phyloP scores from a whole-genome alignment of 2,329 filamentous ascomycete species.

The Fusarium subglutinans region DNA sequence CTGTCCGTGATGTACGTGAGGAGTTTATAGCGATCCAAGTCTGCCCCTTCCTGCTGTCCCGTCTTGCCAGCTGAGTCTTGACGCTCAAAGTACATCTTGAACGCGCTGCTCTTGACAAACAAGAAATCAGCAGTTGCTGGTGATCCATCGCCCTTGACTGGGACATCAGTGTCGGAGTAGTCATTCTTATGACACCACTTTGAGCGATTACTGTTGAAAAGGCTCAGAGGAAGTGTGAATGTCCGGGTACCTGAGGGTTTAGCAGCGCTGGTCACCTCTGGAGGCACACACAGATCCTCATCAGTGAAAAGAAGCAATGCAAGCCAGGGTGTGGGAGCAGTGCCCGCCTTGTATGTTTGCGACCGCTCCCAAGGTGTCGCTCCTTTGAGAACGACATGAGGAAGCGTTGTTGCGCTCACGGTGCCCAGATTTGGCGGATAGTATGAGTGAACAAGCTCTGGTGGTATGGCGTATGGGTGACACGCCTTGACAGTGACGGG shows the following conservation, averaged over 20 bases:
- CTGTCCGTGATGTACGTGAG: not conserved
- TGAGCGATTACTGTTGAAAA: not conserved
- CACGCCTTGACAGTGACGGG: not conserved
- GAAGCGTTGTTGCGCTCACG: not conserved
- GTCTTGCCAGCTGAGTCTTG: not conserved
- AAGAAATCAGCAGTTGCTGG: not conserved
- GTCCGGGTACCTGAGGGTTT: not conserved
- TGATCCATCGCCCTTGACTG: not conserved
- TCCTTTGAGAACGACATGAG: not conserved
- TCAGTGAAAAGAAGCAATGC: not conserved
- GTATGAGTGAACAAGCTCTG: not conserved
- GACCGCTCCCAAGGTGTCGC: not conserved
- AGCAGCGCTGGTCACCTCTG: not conserved
- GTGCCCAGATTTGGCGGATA: not conserved
- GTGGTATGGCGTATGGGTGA: not conserved
- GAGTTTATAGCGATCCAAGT: not conserved
- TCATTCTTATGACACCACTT: not conserved
- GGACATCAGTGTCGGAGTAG: not conserved
- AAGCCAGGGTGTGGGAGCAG: not conserved
- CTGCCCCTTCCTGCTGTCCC: accelerated
- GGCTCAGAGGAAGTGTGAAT: not conserved
- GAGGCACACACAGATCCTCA: not conserved
- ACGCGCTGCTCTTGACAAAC: not conserved
- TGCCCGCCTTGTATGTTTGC: not conserved
- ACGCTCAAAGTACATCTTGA: not conserved